Base-by-base conservation (phyloP, 1,284 basidiomycete species). In the Pseudozyma sp. region DNA sequence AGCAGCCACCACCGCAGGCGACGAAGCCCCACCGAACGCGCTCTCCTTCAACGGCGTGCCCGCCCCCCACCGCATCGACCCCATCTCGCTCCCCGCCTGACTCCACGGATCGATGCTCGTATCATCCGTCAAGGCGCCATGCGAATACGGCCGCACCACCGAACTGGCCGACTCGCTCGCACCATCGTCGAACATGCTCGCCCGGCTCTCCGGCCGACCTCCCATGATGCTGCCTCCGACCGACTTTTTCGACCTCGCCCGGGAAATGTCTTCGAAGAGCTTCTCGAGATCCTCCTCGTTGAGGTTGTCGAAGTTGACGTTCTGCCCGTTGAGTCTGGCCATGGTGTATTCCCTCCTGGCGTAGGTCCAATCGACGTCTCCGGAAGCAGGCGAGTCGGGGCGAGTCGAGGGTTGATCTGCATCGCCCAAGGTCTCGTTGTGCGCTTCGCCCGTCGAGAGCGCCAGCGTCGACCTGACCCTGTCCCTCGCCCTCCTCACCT, bases 321-420 rank as follows among this genome's bases (percentile, higher is more conserved):
- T 72, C 48, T 82, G 75, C 2, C 80, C 80, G 53, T 80, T 78
- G 53, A 82, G 69, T 31, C 64, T 68, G 19, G 80, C 68, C 59
- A 82, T 48, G 24, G 78, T 74, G 35, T 78, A 78, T 51, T 82
- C 80, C 5, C 80, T 46, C 5, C 80, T 70, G 1, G 80, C 80
- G 40, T 81, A 79, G 30, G 79, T 81, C 80, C 80, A 82, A 49
- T 82, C 80, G 54, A 81, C 76, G 40, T 79, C 79, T 11, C 75
- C 74, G 3, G 74, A 79, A 9, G 71, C 72, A 1, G 80, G 80
- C 30, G 80, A 81, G 44, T 81, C 79, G 19, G 80, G 77, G 16
- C 79, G 62, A 3, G 69, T 74, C 10, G 67, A 37, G 7, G 68
- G 62, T 7, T 65, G 39, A 19, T 74, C 71, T 24, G 57, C 63